Conservation (phyloP, 2,329 filamentous ascomycete species). For the Paraconiothyrium sp. region DNA sequence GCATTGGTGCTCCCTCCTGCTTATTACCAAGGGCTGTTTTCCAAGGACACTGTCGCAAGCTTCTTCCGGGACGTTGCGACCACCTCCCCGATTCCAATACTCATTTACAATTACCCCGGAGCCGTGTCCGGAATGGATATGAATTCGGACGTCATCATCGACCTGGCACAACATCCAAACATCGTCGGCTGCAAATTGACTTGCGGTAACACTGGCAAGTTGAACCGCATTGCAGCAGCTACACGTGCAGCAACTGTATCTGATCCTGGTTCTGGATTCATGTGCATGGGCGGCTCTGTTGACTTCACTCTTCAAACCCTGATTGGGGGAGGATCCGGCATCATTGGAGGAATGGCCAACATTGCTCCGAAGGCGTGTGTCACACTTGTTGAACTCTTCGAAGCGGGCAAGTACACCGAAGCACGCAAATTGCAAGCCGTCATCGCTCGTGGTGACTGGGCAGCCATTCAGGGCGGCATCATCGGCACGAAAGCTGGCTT, state of each 20-base stretch:
- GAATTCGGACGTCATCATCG: slow-evolving; percentile 69
- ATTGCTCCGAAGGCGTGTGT: slow-evolving; percentile 73
- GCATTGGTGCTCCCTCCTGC: slow-evolving; percentile 79
- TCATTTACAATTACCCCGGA: slow-evolving; percentile 76
- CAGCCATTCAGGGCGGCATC: slow-evolving; percentile 73
- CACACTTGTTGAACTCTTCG: slow-evolving; percentile 68
- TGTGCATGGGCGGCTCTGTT: slow-evolving; percentile 76
- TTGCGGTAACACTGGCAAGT: slow-evolving; percentile 75
- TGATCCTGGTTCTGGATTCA: slow-evolving; percentile 64
- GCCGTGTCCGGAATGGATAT: slow-evolving; percentile 71
- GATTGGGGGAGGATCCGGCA: slow-evolving; percentile 74
- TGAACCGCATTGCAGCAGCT: slow-evolving; percentile 67
- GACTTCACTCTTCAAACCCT: slow-evolving; percentile 78
- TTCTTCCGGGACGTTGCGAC: slow-evolving; percentile 74
- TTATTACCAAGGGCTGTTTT: slow-evolving; percentile 77
- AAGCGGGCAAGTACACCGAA: slow-evolving; percentile 66
- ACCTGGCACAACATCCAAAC: slow-evolving; percentile 69
- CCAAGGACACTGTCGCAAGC: slow-evolving; percentile 65
- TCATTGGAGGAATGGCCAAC: slow-evolving; percentile 77
- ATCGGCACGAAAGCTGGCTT: slow-evolving; percentile 74
- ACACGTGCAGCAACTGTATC: slow-evolving; percentile 53
- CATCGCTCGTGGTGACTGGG: slow-evolving; percentile 74
- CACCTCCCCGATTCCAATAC: slow-evolving; percentile 69
- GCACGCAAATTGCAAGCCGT: slow-evolving; percentile 72
- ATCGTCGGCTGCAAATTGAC: slow-evolving; percentile 76